Evolutionary conservation across 169 alveolate genomes (phyloP).

Genomic region (Cryptosporidium baileyi): DNA sequence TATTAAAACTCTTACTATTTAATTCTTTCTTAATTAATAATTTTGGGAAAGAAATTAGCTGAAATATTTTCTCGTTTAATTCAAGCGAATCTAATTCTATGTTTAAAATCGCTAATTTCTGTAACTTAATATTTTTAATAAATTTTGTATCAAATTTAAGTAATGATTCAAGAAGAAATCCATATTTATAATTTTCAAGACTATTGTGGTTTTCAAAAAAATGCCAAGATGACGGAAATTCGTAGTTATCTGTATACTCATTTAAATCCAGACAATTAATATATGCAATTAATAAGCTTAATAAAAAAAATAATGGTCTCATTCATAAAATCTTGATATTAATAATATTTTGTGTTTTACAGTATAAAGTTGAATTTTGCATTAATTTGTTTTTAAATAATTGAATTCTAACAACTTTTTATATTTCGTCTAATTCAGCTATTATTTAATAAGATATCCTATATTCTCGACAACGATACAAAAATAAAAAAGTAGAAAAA

Average conservation of each 20-base stretch:
- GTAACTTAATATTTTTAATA: not conserved
- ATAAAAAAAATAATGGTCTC: not conserved
- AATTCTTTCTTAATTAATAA: not conserved
- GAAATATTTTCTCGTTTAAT: not conserved
- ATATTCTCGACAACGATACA: too few species aligned
- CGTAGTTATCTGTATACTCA: not conserved
- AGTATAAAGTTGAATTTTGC: too few species aligned
- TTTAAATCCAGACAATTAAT: not conserved
- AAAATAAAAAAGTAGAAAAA: too few species aligned
- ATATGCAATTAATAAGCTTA: not conserved
- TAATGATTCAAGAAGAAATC: conserved; percentile 10
- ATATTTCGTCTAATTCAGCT: too few species aligned
- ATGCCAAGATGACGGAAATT: conserved; percentile 70
- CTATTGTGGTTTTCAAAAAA: conserved; percentile 63
- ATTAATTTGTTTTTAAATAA: too few species aligned
- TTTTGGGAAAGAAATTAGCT: not conserved
- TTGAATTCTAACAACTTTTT: too few species aligned
- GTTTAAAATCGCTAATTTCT: not conserved
- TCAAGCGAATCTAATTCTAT: not conserved
- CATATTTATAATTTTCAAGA: conserved; percentile 42
- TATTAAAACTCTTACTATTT: not conserved
- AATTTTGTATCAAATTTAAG: not conserved
- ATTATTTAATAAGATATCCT: too few species aligned
- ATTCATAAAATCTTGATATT: too few species aligned
- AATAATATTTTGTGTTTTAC: too few species aligned